Evolutionary conservation across 2,329 filamentous ascomycete genomes (phyloP), one percentile per base, ranked within the genome.

Genomic region (Xylaria sp.): DNA sequence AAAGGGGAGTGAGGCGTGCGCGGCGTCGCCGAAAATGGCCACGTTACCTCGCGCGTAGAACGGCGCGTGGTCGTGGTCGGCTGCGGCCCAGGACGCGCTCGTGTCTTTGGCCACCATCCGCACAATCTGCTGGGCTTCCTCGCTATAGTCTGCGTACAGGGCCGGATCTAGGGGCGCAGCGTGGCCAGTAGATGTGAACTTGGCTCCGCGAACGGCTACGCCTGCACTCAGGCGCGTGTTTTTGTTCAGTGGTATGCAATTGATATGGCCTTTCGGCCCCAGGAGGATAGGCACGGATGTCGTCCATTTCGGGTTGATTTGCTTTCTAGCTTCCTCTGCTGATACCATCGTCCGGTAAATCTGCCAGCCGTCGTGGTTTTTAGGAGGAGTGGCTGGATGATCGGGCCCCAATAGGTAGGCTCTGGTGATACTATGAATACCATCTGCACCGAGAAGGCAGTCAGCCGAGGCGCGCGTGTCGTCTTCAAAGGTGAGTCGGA

Each of bases 391-490:
- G 13, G 74, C 73, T 2, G 72, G 71, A 44, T 76, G 72, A 9
- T 67, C 54, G 3, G 60, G 47, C 1, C 74, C 74, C 1, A 78
- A 69, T 5, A 77, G 49, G 54, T 73, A 69, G 10, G 54, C 46
- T 8, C 76, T 69, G 10, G 72, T 71, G 2, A 65, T 23, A 58
- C 72, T 74, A 60, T 75, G 75, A 15, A 78, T 70, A 11, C 76
- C 75, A 51, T 78, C 76, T 8, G 74, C 74, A 2, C 72, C 73
- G 6, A 77, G 63, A n/a, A 78, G 66, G 29, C 72, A 73, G 58
- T 76, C 74, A 6, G 62, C 73, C 7, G 56, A 37, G 17, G 58
- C 65, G 5, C 54, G 25, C 37, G 72, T 71, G 21, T 67, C 65
- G 54, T 76, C 73, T 44, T 65, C 49, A 55, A 77, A 68, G 11